Conservation (phyloP, 202 grass and related monocot genomes). For the Alloteropsis angusta region DNA sequence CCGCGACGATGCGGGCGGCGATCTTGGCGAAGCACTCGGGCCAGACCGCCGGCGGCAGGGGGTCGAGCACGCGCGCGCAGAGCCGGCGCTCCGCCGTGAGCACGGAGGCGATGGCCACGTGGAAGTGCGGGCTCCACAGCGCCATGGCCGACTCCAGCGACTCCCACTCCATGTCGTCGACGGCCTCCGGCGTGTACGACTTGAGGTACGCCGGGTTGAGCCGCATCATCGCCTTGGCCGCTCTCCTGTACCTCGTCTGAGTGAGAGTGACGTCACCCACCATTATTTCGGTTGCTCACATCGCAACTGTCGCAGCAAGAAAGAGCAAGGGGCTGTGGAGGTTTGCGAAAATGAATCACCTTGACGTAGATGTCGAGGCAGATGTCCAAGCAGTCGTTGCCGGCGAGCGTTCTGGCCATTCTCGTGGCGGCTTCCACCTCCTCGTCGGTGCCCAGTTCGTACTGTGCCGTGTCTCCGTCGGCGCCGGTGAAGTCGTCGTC, state of each 20-base stretch:
- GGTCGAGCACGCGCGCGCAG: constrained; percentile 40
- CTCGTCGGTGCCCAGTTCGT: constrained; percentile 39
- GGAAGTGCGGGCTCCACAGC: constrained; percentile 50
- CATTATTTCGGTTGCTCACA: background rate
- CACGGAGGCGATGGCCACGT: constrained; percentile 36
- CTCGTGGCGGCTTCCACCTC: constrained; percentile 35
- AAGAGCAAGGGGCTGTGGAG: background rate
- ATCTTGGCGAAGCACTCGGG: constrained; percentile 64
- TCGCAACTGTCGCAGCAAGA: background rate
- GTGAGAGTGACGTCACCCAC: constrained; percentile 25
- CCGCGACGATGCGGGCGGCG: constrained; percentile 44
- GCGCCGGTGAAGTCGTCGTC: background rate
- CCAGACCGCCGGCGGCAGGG: constrained; percentile 37
- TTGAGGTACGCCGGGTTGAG: constrained; percentile 57
- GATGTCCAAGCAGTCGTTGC: constrained; percentile 64
- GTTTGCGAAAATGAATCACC: background rate
- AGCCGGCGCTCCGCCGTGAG: constrained; percentile 44
- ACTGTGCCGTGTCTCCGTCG: background rate
- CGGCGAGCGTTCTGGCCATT: constrained; percentile 48
- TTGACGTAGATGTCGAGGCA: constrained; percentile 66
- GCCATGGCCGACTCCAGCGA: constrained; percentile 48
- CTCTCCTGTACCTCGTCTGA: constrained; percentile 52
- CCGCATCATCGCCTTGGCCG: constrained; percentile 67
- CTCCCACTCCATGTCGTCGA: constrained; percentile 63
- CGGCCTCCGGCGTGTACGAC: constrained; percentile 38